Conservation (phyloP, 345 rosid species). For the Nasturtium officinale region DNA sequence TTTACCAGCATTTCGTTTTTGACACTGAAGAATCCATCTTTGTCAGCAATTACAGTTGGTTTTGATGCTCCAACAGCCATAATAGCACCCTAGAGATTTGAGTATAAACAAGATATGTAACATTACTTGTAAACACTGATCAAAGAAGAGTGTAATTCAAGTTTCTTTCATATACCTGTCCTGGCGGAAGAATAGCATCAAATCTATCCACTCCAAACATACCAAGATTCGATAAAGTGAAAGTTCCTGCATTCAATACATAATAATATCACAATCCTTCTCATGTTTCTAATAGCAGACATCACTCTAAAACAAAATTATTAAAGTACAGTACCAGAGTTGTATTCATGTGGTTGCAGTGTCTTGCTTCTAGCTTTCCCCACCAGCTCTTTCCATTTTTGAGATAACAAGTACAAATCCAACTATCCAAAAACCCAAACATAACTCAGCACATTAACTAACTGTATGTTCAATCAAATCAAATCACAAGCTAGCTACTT, state of each 20-base stretch:
- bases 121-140: constrained; percentile 1
- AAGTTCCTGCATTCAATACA: constrained; percentile 66
- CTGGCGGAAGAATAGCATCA: constrained; percentile 98
- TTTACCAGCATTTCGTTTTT: constrained; percentile 83
- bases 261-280: constrained; percentile 19
- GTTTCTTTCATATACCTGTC: constrained; percentile 59
- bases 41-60: constrained; percentile 84
- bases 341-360: constrained; percentile 92
- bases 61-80: constrained; percentile 99
- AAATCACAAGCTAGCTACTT: constrained; percentile 23
- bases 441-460: constrained; percentile 10
- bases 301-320: background rate
- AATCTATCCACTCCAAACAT: constrained; percentile 97
- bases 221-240: constrained; percentile 89
- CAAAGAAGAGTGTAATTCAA: background rate
- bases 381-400: constrained; percentile 96
- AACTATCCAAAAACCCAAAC: constrained; percentile 52
- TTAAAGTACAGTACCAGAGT: constrained; percentile 62
- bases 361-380: constrained; percentile 87
- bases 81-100: constrained; percentile 82
- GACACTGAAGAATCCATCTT: constrained; percentile 88
- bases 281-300: background rate
- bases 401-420: constrained; percentile 86
- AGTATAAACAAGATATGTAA: background rate
- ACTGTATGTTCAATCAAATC: background rate